Percentiles rank a stretch among this genome's conserved stretches.
These are phyloP conservation scores for Dionaea muscipula DNA, from an alignment of 179 eudicot genomes.

Conservation along the genomic window DNA sequence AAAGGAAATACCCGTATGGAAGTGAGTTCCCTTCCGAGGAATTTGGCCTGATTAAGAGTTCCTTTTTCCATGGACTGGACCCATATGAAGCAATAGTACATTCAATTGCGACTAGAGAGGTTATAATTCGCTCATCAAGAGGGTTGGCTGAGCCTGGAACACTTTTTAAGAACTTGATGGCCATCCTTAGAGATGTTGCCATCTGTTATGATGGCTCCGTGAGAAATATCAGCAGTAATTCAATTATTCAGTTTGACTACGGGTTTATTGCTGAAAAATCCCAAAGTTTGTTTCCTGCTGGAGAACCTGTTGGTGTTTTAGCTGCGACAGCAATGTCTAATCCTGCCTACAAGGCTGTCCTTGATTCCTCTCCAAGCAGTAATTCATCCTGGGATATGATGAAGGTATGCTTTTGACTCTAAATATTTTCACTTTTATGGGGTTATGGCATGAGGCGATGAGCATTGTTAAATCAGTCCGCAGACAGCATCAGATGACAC, in stretches of 20 bases:
- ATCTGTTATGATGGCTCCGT: conserved; percentile 91
- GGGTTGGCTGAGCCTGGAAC: conserved; percentile 96
- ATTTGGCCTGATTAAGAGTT: conserved; percentile 65
- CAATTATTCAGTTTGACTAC: conserved; percentile 83
- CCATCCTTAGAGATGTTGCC: conserved; percentile 87
- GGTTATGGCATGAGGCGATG: too few species aligned
- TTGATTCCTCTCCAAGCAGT: conserved; percentile 88
- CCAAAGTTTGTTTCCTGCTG: conserved; percentile 59
- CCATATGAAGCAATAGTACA: conserved; percentile 86
- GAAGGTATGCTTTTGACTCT: conserved; percentile 50
- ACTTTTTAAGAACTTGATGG: conserved; percentile 84
- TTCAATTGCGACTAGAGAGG: conserved; percentile 79
- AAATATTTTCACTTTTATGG: background rate
- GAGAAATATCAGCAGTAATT: conserved; percentile 78
- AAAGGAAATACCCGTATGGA: conserved; percentile 41
- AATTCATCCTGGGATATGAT: conserved; percentile 94
- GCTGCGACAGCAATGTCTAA: conserved; percentile 99
- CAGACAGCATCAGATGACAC: background rate
- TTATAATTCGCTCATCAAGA: conserved; percentile 72
- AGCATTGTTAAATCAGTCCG: background rate
- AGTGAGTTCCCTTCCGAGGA: conserved; percentile 43
- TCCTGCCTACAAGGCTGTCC: conserved; percentile 97
- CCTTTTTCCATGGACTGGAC: conserved; percentile 68
- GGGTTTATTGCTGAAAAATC: conserved; percentile 35
- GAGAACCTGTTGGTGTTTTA: conserved; percentile 95